phyloP scores from a whole-genome alignment of 169 alveolate genomes.

The Babesia bovis region DNA sequence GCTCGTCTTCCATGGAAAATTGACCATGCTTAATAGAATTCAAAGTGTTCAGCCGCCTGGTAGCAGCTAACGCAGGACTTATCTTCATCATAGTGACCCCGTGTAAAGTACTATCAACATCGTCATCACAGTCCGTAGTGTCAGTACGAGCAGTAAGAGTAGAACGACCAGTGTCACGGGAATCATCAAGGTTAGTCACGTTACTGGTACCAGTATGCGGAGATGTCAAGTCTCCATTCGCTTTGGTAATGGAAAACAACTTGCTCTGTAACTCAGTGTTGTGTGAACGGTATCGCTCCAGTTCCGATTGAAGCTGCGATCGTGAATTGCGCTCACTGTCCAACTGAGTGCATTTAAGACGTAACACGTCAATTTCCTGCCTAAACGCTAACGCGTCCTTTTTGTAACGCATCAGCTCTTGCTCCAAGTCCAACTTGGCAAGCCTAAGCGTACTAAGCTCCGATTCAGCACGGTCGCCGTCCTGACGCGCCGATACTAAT shows the following conservation, averaged over 20 bases:
- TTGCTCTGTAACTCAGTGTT: slow-evolving; percentile 26
- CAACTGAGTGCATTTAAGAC: slow-evolving; percentile 3
- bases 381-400: neutral
- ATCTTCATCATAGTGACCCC: slow-evolving; percentile 31
- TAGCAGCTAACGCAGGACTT: slow-evolving; percentile 56
- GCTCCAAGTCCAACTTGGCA: slow-evolving; percentile 34
- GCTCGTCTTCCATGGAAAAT: neutral
- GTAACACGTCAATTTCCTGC: slow-evolving; percentile 2
- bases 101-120: neutral
- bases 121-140: slow-evolving; percentile 35
- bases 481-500: neutral
- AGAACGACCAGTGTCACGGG: neutral
- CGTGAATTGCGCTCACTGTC: slow-evolving; percentile 1
- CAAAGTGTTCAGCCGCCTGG: slow-evolving; percentile 50
- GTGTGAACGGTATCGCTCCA: neutral
- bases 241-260: slow-evolving; percentile 9
- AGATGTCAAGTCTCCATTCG: slow-evolving; percentile 33
- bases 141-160: slow-evolving; percentile 9
- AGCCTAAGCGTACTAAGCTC: neutral
- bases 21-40: slow-evolving; percentile 51
- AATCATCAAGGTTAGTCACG: neutral
- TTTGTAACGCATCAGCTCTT: neutral
- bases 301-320: slow-evolving; percentile 2
- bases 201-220: neutral
- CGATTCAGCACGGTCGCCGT: slow-evolving; percentile 1